Conservation (phyloP, 768 basidiomycete genomes). For the Rhizopogon vulgaris region DNA sequence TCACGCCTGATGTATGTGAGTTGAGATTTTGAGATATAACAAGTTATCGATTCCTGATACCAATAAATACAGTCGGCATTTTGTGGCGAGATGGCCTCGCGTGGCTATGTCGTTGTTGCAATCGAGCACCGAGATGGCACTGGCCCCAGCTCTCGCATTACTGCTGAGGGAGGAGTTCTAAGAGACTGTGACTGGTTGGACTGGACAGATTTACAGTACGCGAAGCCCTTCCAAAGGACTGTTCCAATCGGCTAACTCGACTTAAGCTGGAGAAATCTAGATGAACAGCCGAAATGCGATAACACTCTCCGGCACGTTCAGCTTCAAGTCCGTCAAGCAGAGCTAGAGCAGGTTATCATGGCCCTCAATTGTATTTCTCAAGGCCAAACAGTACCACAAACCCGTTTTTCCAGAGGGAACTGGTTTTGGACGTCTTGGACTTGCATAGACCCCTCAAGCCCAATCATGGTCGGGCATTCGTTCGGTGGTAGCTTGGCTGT, state of each 20-base stretch:
- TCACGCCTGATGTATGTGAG: slow-evolving; percentile 33
- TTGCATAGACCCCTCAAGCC: slow-evolving; percentile 12
- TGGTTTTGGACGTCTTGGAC: slow-evolving; percentile 13
- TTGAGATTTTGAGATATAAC: neutral
- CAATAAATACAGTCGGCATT: slow-evolving; percentile 21
- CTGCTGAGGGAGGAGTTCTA: slow-evolving; percentile 14
- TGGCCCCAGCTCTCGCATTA: slow-evolving; percentile 27
- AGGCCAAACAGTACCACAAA: slow-evolving; percentile 1
- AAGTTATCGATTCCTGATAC: neutral
- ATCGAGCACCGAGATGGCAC: slow-evolving; percentile 45
- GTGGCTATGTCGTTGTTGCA: slow-evolving; percentile 39
- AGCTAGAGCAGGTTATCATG: slow-evolving; percentile 28
- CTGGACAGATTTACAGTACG: slow-evolving; percentile 24
- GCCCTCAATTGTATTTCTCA: slow-evolving; percentile 12
- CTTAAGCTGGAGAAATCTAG: slow-evolving; percentile 23
- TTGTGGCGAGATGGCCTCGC: slow-evolving; percentile 38
- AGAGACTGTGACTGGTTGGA: slow-evolving; percentile 27
- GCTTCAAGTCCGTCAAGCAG: slow-evolving; percentile 30
- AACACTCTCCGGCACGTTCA: slow-evolving; percentile 23
- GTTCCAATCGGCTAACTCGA: neutral
- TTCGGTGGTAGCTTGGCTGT: slow-evolving; percentile 27
- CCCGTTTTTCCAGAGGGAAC: neutral
- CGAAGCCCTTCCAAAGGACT: neutral
- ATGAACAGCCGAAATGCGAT: slow-evolving; percentile 28
- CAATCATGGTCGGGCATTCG: slow-evolving; percentile 27